A percentile compares a stretch with the other conserved stretches of the same genome.
Evolutionary conservation across 768 basidiomycete genomes (phyloP).

Genomic region (Kwoniella pini): DNA sequence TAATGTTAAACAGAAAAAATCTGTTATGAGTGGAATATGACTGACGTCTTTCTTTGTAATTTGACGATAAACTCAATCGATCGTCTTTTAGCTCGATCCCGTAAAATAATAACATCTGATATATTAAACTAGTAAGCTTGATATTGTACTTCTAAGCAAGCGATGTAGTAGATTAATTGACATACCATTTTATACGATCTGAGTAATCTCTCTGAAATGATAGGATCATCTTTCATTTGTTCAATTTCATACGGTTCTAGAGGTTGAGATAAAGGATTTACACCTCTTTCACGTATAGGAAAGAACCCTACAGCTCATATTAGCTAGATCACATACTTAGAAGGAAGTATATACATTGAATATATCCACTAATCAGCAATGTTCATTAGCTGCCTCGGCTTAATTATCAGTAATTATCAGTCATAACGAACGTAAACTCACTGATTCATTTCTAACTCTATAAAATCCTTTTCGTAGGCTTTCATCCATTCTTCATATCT

Average conservation of each 20-base stretch:
- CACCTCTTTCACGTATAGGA: slow-evolving; percentile 49
- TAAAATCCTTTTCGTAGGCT: slow-evolving; percentile 26
- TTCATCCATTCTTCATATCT: slow-evolving; percentile 39
- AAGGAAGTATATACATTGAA: slow-evolving; percentile 32
- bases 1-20: no score
- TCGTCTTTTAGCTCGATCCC: slow-evolving; percentile 43
- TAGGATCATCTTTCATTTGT: slow-evolving; percentile 30
- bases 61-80: slow-evolving; percentile 8
- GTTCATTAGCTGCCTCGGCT: no score
- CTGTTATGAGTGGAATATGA: neutral
- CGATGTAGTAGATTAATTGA: neutral
- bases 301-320: slow-evolving; percentile 39
- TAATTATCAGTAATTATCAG: no score
- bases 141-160: neutral
- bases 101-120: slow-evolving; percentile 42
- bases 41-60: slow-evolving; percentile 33
- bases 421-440: slow-evolving; percentile 21
- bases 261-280: slow-evolving; percentile 46
- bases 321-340: neutral
- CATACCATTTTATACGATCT: slow-evolving; percentile 46
- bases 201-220: slow-evolving; percentile 26
- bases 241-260: slow-evolving; percentile 38
- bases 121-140: neutral
- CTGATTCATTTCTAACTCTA: slow-evolving; percentile 47
- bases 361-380: slow-evolving; percentile 41